phyloP scores from a whole-genome alignment of 805 yeast species.

The Pichia scutulata region DNA sequence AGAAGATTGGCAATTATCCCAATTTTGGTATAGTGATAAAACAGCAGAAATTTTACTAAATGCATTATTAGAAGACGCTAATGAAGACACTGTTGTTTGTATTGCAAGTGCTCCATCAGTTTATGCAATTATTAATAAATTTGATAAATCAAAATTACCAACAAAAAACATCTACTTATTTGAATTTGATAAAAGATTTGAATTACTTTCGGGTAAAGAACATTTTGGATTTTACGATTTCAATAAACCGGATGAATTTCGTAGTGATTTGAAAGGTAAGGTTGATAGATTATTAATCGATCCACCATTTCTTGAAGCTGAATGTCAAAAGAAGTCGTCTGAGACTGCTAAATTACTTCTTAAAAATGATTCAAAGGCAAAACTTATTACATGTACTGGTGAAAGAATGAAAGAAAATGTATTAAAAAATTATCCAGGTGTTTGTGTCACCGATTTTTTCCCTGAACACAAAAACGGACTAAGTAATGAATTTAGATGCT shows the following conservation, averaged over 20 bases:
- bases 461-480: constrained; percentile 84
- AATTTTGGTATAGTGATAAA: constrained; percentile 77
- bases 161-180: constrained; percentile 65
- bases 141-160: constrained; percentile 45
- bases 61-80: constrained; percentile 72
- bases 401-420: constrained; percentile 76
- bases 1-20: constrained; percentile 93
- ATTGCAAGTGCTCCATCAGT: constrained; percentile 89
- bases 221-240: constrained; percentile 73
- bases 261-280: constrained; percentile 46
- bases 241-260: constrained; percentile 56
- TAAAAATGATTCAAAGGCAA: constrained; percentile 34
- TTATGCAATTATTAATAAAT: constrained; percentile 67
- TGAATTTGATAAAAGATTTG: constrained; percentile 75
- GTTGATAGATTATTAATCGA: constrained; percentile 72
- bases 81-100: constrained; percentile 59
- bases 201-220: constrained; percentile 57
- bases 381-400: constrained; percentile 76
- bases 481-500: constrained; percentile 82
- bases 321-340: constrained; percentile 71
- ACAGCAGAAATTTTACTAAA: constrained; percentile 65
- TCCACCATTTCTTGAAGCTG: constrained; percentile 80
- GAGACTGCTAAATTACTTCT: constrained; percentile 56
- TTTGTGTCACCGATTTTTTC: constrained; percentile 52
- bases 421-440: constrained; percentile 52